Evolutionary conservation across 441 rosid species (phyloP).

Genomic region (Mallotus japonicus): DNA sequence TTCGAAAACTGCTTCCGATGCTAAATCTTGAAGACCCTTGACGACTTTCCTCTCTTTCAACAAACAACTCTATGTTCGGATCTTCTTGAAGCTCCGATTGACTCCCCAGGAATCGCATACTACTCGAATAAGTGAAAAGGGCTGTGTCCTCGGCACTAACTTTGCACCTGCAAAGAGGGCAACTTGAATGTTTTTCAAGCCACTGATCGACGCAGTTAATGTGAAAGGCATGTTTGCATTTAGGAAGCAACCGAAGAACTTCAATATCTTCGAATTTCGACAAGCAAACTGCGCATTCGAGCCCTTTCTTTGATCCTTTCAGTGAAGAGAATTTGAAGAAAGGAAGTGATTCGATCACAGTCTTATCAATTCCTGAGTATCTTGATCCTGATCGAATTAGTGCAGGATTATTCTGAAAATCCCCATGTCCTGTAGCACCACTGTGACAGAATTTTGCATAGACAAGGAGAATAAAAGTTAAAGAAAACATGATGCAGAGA

Average conservation of each 20-base stretch:
- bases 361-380: conserved; percentile 64
- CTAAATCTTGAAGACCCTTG: conserved; percentile 63
- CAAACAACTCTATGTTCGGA: conserved; percentile 57
- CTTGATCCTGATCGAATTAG: conserved; percentile 41
- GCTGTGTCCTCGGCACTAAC: conserved; percentile 49
- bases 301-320: conserved; percentile 40
- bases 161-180: conserved; percentile 76
- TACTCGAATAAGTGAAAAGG: conserved; percentile 45
- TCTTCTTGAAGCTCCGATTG: conserved; percentile 48
- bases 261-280: conserved; percentile 83
- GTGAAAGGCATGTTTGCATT: conserved; percentile 82
- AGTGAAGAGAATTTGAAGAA: conserved; percentile 56
- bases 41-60: conserved; percentile 59
- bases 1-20: conserved; percentile 72
- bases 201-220: conserved; percentile 83
- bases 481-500: conserved; percentile 55
- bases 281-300: conserved; percentile 87
- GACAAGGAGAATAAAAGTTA: conserved; percentile 57
- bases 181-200: conserved; percentile 84
- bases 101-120: conserved; percentile 50
- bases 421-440: conserved; percentile 7
- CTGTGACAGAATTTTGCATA: conserved; percentile 68
- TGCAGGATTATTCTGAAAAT: conserved; percentile 22
- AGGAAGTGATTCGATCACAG: conserved; percentile 74
- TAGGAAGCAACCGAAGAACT: conserved; percentile 68